Evolutionary conservation across 1,284 basidiomycete species (phyloP), one percentile per base, ranked within the genome.

Genomic region (Thelephora terrestris): DNA sequence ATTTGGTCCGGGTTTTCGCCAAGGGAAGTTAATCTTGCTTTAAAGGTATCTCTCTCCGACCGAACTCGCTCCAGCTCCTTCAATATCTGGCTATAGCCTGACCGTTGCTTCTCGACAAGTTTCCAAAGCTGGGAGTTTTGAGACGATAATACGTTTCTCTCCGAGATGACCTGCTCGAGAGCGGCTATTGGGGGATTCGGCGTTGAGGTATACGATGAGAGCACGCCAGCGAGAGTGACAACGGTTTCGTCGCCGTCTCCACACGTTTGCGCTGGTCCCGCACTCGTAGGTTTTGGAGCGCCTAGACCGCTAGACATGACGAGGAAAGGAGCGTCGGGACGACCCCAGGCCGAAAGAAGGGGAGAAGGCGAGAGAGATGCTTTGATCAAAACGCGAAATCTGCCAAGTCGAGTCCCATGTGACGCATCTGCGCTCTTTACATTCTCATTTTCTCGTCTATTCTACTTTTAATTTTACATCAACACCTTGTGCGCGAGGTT

Each of bases 121-220:
- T 91, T 92, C 91, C 91, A 93, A 25, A 93, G 76, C 65, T 92
- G 89, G 5, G 81, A 70, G 63, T 94, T 94, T 68, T 94, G 91
- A 7, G 78, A 66, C 34, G 83, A 81, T 47, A 92, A 74, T 34
- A 69, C 65, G 61, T 92, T 92, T 55, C 90, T 77, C 59, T 94
- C 90, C 14, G 73, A 71, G 23, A 92, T 70, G 4, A 81, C 75
- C 50, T 79, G 73, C 24, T 89, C 85, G 29, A 93, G 73, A 4
- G 90, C 87, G 40, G 78, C 78, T 6, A 75, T 64, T 49, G 71
- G 67, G 20, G 85, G 80, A 62, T 83, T 72, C 24, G 70, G 57
- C 0, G 77, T 64, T 21, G 60, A 57, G 2, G 74, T 70, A 52
- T 85, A 71, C 3, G 69, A 64, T 24, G 70, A 66, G 49, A 88